phyloP scores from a whole-genome alignment of 306 rosid species.

The Abrus precatorius region DNA sequence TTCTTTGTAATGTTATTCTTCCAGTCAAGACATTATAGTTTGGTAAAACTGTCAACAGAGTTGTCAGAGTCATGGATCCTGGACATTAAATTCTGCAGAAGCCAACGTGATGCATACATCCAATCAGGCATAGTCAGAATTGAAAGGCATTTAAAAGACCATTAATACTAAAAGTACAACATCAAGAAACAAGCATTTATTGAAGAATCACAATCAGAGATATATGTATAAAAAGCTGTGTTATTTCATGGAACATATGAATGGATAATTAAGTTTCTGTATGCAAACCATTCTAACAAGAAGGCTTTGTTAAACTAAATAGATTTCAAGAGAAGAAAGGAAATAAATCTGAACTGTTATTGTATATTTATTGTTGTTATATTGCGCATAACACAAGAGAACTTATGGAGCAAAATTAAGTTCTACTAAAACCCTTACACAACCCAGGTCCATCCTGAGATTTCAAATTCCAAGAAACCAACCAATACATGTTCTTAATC shows the following conservation, averaged over 20 bases:
- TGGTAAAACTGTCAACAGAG: background rate
- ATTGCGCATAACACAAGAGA: background rate
- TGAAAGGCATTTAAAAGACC: background rate
- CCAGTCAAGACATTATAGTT: slow-evolving; percentile 4
- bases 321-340: slow-evolving; percentile 10
- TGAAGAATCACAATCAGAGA: background rate
- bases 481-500: slow-evolving; percentile 22
- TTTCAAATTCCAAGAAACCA: slow-evolving; percentile 15
- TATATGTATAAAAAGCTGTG: background rate
- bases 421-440: background rate
- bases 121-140: background rate
- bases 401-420: background rate
- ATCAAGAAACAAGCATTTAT: background rate
- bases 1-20: slow-evolving; percentile 1
- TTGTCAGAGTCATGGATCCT: slow-evolving; percentile 2
- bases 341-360: background rate
- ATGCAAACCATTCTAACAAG: background rate
- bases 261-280: background rate
- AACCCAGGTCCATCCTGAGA: slow-evolving; percentile 13
- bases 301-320: background rate
- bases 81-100: background rate
- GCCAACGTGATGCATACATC: background rate
- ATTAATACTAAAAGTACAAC: background rate
- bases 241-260: background rate
- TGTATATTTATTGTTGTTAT: background rate